Conservation (phyloP, 345 rosid species). For the Bruguiera parviflora region DNA sequence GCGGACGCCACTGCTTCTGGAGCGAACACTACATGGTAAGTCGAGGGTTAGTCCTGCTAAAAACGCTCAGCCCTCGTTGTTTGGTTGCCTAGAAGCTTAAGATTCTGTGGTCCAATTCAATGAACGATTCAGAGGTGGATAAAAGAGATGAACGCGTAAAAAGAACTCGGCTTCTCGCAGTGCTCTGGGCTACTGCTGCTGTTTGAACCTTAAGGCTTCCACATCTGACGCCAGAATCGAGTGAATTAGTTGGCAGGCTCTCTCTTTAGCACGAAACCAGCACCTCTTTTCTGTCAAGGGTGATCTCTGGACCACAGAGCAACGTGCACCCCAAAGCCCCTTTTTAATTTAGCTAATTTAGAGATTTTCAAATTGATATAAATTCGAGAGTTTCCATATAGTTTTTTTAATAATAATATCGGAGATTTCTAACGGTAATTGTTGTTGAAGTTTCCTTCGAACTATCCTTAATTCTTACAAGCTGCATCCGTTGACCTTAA, state of each 20-base stretch:
- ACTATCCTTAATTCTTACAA: too few species aligned
- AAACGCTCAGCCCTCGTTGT: too few species aligned
- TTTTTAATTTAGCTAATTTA: not conserved
- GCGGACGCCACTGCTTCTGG: too few species aligned
- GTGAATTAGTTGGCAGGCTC: not conserved
- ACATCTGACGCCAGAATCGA: not conserved
- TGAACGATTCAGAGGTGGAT: not conserved
- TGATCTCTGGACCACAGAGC: slow-evolving; percentile 1
- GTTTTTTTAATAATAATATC: too few species aligned
- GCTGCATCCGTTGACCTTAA: too few species aligned
- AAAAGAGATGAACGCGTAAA: not conserved
- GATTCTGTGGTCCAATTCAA: not conserved
- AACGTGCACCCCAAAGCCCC: not conserved
- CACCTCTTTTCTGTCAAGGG: not conserved
- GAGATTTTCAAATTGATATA: too few species aligned
- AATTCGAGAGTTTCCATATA: too few species aligned
- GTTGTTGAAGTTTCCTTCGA: too few species aligned
- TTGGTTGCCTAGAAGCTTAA: not conserved
- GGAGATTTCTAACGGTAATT: too few species aligned
- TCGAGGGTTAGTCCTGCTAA: too few species aligned
- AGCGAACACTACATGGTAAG: too few species aligned
- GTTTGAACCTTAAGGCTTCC: not conserved
- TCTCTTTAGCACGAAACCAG: slow-evolving; percentile 5
- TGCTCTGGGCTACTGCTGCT: not conserved
- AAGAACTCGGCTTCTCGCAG: not conserved